These are phyloP conservation scores for Euphorbia tirucalli DNA, from an alignment of 345 rosid genomes.

Conservation along the genomic window DNA sequence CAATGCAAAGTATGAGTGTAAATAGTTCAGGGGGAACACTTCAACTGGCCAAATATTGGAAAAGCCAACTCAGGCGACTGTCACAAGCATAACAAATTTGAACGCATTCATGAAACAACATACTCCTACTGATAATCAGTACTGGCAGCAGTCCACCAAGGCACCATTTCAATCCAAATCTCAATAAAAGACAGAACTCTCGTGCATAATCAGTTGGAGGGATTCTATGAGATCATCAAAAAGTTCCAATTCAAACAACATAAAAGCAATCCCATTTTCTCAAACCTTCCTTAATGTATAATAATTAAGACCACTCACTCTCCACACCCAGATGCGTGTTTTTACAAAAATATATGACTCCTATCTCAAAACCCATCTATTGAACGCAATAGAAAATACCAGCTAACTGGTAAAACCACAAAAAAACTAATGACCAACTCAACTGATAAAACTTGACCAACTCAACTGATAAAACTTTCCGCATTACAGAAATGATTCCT, in stretches of 20 bases:
- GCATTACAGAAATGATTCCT: not conserved
- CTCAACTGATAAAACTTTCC: no score
- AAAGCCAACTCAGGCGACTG: no score
- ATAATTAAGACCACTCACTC: not conserved
- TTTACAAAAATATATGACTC: not conserved
- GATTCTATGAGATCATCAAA: not conserved
- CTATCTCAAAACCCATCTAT: not conserved
- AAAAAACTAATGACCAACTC: not conserved
- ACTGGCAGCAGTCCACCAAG: not conserved
- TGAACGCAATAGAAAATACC: not conserved
- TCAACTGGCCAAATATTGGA: not conserved
- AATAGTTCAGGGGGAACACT: not conserved
- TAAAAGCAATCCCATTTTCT: not conserved
- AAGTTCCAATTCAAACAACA: constrained; percentile 3
- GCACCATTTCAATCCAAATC: not conserved
- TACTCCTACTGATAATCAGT: not conserved
- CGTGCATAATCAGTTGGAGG: not conserved
- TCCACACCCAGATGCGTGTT: not conserved
- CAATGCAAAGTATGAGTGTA: not conserved
- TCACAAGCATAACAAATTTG: not conserved
- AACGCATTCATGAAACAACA: not conserved
- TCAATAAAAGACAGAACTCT: not conserved
- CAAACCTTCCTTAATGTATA: not conserved
- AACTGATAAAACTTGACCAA: no score
- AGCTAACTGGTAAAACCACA: not conserved